Evolutionary conservation across 1,284 basidiomycete genomes (phyloP).

Genomic region (Rhodotorula sp.): DNA sequence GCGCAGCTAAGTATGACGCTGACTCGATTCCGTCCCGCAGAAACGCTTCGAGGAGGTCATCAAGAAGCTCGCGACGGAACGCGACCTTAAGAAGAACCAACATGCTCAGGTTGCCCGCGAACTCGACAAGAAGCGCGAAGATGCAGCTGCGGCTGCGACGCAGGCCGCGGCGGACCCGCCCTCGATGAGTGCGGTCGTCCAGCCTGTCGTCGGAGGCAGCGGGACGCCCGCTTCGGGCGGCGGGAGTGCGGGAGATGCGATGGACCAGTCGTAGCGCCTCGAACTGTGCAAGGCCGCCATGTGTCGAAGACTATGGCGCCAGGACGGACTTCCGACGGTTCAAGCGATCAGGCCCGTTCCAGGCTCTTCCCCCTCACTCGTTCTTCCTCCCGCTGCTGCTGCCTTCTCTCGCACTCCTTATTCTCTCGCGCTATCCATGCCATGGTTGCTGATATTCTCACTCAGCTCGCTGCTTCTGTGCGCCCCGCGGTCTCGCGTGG

Average conservation of each 20-base stretch:
- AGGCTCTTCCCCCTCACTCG: no score
- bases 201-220: conserved; percentile 5
- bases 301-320: no score
- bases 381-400: no score
- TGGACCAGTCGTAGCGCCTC: conserved; percentile 8
- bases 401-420: no score
- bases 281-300: background rate
- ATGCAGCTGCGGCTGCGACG: conserved; percentile 13
- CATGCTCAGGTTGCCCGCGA: conserved; percentile 39
- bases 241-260: conserved; percentile 1
- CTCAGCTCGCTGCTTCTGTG: no score
- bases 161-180: conserved; percentile 20
- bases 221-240: conserved; percentile 1
- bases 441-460: no score
- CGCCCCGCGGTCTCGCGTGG: no score
- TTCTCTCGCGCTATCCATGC: no score
- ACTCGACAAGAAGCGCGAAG: conserved; percentile 31
- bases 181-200: conserved; percentile 4
- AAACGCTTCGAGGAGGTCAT: conserved; percentile 91
- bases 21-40: conserved; percentile 51
- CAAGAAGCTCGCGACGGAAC: conserved; percentile 77
- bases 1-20: background rate
- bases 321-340: no score
- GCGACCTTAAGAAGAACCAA: conserved; percentile 80
- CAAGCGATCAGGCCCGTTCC: no score